These are phyloP conservation scores for Chlorella variabilis DNA, from an alignment of 163 green algal genomes.

Conservation along the genomic window DNA sequence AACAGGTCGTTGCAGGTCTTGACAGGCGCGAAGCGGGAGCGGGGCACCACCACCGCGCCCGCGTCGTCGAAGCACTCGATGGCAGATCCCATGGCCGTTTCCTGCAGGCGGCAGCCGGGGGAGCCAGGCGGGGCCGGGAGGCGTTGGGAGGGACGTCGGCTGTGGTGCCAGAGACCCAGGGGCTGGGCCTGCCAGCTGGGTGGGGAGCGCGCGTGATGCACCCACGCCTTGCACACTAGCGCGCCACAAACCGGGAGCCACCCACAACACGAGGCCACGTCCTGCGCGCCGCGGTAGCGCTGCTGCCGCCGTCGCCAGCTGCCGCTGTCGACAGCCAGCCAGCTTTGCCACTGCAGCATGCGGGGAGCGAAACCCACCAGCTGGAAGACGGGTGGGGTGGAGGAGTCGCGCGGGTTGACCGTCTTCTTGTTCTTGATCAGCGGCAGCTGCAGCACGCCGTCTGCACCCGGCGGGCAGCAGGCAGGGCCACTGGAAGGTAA, in stretches of 20 bases:
- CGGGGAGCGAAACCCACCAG: conserved; percentile 55
- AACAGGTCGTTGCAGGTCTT: conserved; percentile 97
- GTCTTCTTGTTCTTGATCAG: conserved; percentile 98
- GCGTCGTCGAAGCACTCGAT: conserved; percentile 95
- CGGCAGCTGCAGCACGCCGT: conserved; percentile 82
- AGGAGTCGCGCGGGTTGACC: conserved; percentile 85
- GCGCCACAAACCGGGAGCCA: no score
- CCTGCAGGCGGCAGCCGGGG: background rate
- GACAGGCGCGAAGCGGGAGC: conserved; percentile 91
- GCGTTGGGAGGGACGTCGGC: no score
- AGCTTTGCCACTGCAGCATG: no score
- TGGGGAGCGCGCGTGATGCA: no score
- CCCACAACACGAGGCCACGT: no score
- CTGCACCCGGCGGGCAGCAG: background rate
- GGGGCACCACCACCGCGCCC: conserved; percentile 89
- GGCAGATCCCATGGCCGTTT: conserved; percentile 57
- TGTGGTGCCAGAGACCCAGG: no score
- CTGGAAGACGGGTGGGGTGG: conserved; percentile 84
- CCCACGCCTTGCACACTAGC: no score
- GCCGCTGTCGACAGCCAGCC: no score
- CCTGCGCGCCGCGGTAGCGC: no score
- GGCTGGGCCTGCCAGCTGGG: no score
- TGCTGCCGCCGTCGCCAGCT: no score
- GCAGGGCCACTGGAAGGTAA: background rate
- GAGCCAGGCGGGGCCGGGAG: no score